A percentile compares a stretch with the other conserved stretches of the same genome.
Evolutionary conservation across 2,329 filamentous ascomycete species (phyloP).

Genomic region (Xylaria sp.): DNA sequence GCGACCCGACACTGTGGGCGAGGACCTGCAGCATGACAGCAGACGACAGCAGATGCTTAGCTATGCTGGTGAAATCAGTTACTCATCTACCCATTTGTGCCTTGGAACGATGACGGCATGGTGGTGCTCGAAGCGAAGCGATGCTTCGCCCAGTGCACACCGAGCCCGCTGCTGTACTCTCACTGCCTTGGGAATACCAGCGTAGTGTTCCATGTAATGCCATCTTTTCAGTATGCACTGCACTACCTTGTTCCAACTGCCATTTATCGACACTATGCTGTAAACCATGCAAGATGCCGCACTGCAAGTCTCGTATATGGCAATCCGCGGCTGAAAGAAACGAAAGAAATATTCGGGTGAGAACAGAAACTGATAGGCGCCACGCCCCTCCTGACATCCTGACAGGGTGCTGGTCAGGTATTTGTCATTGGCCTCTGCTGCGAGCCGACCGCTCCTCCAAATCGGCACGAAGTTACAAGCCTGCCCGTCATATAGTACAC

Average conservation of each 20-base stretch:
- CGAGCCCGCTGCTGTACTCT: background rate
- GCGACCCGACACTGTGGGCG: conserved; percentile 45
- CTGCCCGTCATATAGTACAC: background rate
- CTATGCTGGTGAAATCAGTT: conserved; percentile 7
- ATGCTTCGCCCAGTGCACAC: conserved; percentile 6
- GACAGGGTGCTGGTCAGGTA: conserved; percentile 17
- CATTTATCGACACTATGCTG: background rate
- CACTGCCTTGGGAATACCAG: background rate
- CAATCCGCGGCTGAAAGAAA: conserved; percentile 12
- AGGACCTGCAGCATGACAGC: conserved; percentile 38
- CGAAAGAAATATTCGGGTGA: conserved; percentile 4
- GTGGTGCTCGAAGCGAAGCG: conserved; percentile 1
- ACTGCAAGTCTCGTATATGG: conserved; percentile 17
- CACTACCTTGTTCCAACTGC: background rate
- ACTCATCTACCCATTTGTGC: background rate
- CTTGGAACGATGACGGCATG: background rate
- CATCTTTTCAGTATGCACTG: background rate
- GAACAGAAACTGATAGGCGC: conserved; percentile 23
- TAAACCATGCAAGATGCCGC: conserved; percentile 1
- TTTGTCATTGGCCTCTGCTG: conserved; percentile 27
- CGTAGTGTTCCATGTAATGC: background rate
- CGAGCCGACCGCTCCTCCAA: conserved; percentile 14
- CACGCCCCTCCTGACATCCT: conserved; percentile 25
- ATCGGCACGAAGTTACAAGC: conserved; percentile 12
- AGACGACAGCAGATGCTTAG: conserved; percentile 1